phyloP scores from a whole-genome alignment of 352 stramenopile genomes.

The Phytophthora pseudosyringae region DNA sequence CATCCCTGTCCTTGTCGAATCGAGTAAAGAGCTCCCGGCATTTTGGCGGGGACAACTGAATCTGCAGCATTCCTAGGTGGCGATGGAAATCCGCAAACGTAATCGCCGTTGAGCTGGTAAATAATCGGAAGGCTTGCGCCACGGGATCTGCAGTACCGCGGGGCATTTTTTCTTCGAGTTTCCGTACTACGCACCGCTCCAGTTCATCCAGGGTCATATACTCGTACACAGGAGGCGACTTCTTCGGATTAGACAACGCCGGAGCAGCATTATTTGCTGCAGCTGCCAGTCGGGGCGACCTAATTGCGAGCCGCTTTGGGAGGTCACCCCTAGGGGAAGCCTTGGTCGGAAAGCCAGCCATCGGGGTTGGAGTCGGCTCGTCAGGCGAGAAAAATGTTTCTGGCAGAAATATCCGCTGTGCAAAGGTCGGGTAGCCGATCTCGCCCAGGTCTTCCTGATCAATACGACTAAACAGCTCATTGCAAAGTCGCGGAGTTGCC shows the following conservation, averaged over 20 bases:
- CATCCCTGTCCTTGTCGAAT: slow-evolving; percentile 66
- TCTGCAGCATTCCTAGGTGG: slow-evolving; percentile 61
- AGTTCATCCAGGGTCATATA: slow-evolving; percentile 61
- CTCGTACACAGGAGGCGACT: slow-evolving; percentile 50
- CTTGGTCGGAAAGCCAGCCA: background rate
- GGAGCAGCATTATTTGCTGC: slow-evolving; percentile 4
- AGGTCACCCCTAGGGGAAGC: background rate
- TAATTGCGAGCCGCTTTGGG: background rate
- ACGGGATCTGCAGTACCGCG: slow-evolving; percentile 55
- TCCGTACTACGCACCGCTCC: slow-evolving; percentile 57
- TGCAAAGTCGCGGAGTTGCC: slow-evolving; percentile 48
- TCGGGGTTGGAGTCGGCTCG: background rate
- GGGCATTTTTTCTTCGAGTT: slow-evolving; percentile 66
- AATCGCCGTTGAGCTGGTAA: slow-evolving; percentile 70
- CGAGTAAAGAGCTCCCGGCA: slow-evolving; percentile 66
- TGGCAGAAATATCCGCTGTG: slow-evolving; percentile 61
- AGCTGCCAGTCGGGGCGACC: slow-evolving; percentile 4
- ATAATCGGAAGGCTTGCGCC: slow-evolving; percentile 70
- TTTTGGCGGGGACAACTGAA: slow-evolving; percentile 61
- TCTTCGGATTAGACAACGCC: slow-evolving; percentile 15
- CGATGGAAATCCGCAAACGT: slow-evolving; percentile 67
- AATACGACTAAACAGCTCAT: slow-evolving; percentile 64
- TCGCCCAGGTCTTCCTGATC: slow-evolving; percentile 73
- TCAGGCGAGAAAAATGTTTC: slow-evolving; percentile 41
- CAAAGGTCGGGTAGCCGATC: slow-evolving; percentile 70